Base-by-base conservation (phyloP, 2,329 filamentous ascomycete species). In the Aspergillus caelatus region DNA sequence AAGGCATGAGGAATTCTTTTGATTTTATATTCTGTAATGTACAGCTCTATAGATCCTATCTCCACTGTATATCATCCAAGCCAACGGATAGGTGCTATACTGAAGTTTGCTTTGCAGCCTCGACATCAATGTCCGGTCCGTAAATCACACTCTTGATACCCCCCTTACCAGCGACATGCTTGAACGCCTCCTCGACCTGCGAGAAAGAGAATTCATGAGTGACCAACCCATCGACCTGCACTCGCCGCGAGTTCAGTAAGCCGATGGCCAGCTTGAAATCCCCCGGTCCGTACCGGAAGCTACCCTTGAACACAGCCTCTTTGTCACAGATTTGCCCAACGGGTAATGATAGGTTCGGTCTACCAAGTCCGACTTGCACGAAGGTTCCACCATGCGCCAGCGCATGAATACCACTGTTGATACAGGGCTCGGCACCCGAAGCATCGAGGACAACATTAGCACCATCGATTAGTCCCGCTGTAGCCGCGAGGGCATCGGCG, bases 311-410 rank as follows among this genome's bases (percentile, higher is more conserved):
- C 4, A 89, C 94, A 34, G 96, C 84, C 82, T 97, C 94, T 81
- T 96, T 97, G 61, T 89, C 84, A 75, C 92, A 95, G 76, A 95
- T 83, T 16, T 95, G 66, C 91, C 93, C 83, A 94, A 96, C 32
- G 77, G 70, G 70, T 23, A 72, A 10, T 1, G 62, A 90, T 76
- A 96, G 91, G 71, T 95, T 91, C 16, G 88, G 76, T 75, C 90
- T 90, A 72, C 94, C 94, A 91, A 96, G 94, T 57, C 93, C 93
- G 57, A 88, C 91, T 79, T 95, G 92, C 5, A 94, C 88, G 71
- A 91, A 93, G 11, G 85, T 88, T 30, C 91, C 91, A 57, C 91
- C 91, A 45, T 82, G 82, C 67, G 88, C 83, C 30, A 92, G 84
- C 19, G 84, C 83, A 78, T 92, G 87, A 69, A 93, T 84, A 21